phyloP scores from a whole-genome alignment of 2,329 filamentous ascomycete species.

The Ramichloridium luteum region DNA sequence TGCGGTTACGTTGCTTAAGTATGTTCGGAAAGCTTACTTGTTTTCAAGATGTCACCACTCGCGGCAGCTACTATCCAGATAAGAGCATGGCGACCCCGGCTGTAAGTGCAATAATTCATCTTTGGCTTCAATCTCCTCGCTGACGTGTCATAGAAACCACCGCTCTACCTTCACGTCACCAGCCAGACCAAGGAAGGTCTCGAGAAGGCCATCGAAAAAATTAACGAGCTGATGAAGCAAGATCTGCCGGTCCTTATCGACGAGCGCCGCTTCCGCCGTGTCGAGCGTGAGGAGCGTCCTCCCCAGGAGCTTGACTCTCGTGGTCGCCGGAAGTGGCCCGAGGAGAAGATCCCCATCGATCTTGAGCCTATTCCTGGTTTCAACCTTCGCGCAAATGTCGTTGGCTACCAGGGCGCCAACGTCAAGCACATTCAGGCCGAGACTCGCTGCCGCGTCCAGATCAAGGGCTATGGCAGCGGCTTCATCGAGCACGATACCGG shows the following conservation, averaged over 20 bases:
- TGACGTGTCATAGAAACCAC: conserved; percentile 40
- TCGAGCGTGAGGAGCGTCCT: conserved; percentile 46
- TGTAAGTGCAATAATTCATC: conserved; percentile 45
- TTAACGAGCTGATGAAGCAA: conserved; percentile 91
- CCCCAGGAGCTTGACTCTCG: conserved; percentile 68
- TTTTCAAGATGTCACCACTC: conserved; percentile 91
- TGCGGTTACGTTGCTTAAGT: too few species aligned
- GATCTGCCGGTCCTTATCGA: conserved; percentile 92
- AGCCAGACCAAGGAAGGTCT: conserved; percentile 87
- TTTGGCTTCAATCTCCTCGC: background rate
- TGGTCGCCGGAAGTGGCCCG: conserved; percentile 95
- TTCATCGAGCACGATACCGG: conserved; percentile 86
- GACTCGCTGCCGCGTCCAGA: conserved; percentile 90
- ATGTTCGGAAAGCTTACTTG: conserved; percentile 47
- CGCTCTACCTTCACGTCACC: conserved; percentile 88
- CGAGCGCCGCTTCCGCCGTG: conserved; percentile 74
- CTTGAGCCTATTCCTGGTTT: conserved; percentile 89
- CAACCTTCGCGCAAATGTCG: conserved; percentile 90
- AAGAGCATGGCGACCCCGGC: conserved; percentile 92
- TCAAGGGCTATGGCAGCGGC: conserved; percentile 90
- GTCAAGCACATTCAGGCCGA: conserved; percentile 98
- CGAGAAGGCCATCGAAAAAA: conserved; percentile 73
- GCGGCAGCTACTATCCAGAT: conserved; percentile 92
- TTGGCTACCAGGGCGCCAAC: conserved; percentile 85
- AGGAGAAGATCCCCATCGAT: conserved; percentile 83